Conservation (phyloP, 495 filamentous ascomycete species). For the Rhypophila decipiens region DNA sequence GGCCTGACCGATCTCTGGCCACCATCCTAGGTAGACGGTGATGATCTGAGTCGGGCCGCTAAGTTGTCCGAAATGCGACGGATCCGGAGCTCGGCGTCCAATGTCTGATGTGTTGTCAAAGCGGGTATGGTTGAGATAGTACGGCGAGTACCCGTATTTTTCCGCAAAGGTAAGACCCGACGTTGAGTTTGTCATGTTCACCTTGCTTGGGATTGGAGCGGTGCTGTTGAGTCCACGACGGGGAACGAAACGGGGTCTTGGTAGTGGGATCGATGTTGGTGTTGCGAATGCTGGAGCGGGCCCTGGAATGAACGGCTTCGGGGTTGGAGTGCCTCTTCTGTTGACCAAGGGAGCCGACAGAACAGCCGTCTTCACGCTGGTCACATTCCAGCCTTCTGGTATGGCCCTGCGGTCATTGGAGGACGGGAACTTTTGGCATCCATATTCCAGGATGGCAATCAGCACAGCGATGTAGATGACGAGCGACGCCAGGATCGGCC, state of each 20-base stretch:
- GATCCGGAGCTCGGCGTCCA: background rate
- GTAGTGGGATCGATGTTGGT: background rate
- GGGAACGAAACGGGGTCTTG: background rate
- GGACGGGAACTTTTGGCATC: background rate
- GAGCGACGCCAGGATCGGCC: conserved; percentile 1
- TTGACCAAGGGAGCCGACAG: background rate
- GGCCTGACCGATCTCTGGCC: background rate
- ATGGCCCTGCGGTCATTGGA: background rate
- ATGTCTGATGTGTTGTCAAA: background rate
- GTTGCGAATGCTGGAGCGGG: too few species aligned
- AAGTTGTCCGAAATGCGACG: background rate
- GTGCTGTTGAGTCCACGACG: background rate
- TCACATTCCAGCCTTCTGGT: background rate
- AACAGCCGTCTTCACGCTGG: background rate
- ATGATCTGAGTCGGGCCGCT: background rate
- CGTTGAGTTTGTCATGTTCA: background rate
- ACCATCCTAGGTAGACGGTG: background rate
- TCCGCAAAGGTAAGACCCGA: background rate
- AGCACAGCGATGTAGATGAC: conserved; percentile 3
- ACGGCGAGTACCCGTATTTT: background rate
- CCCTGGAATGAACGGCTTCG: too few species aligned
- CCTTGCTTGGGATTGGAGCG: background rate
- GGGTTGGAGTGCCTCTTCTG: background rate
- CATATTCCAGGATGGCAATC: conserved; percentile 1
- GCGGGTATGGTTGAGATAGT: background rate